Percentiles rank a stretch among this genome's conserved stretches.
Evolutionary conservation across 495 filamentous ascomycete genomes (phyloP).

Genomic region (Aspergillus haitiensis): DNA sequence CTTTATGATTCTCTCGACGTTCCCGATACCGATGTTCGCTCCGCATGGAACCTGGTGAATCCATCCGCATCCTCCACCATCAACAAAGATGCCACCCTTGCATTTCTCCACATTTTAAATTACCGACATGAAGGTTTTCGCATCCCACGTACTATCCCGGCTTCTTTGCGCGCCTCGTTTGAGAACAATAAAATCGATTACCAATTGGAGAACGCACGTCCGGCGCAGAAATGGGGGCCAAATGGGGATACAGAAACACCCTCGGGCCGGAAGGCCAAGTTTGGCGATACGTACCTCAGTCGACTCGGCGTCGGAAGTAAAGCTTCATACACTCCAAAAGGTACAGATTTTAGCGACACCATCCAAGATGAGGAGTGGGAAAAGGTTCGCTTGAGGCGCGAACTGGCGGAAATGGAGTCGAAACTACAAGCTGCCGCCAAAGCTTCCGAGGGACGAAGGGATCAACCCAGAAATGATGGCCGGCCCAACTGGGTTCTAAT

Average conservation of each 20-base stretch:
- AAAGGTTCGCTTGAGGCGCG: slow-evolving; percentile 90
- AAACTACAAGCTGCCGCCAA: slow-evolving; percentile 77
- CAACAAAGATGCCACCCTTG: slow-evolving; percentile 90
- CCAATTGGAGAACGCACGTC: slow-evolving; percentile 72
- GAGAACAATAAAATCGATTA: slow-evolving; percentile 95
- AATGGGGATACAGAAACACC: slow-evolving; percentile 69
- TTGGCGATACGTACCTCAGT: slow-evolving; percentile 93
- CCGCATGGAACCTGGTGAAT: slow-evolving; percentile 96
- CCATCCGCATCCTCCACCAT: slow-evolving; percentile 74
- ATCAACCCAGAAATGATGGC: slow-evolving; percentile 56
- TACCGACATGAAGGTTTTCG: slow-evolving; percentile 92
- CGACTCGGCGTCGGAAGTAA: slow-evolving; percentile 84
- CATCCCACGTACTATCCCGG: slow-evolving; percentile 89
- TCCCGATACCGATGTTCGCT: slow-evolving; percentile 90
- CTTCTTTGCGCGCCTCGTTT: slow-evolving; percentile 85
- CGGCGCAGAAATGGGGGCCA: slow-evolving; percentile 65
- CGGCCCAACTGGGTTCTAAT: slow-evolving; percentile 67
- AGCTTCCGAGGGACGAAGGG: slow-evolving; percentile 57
- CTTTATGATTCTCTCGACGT: slow-evolving; percentile 92
- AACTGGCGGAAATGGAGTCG: slow-evolving; percentile 81
- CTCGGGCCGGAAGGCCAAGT: slow-evolving; percentile 89
- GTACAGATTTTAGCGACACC: slow-evolving; percentile 81
- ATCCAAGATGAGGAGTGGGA: slow-evolving; percentile 89
- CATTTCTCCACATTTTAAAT: slow-evolving; percentile 94
- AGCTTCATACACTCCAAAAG: slow-evolving; percentile 63